Percentiles rank a stretch among this genome's conserved stretches.
phyloP scores from a whole-genome alignment of 805 yeast genomes.

The Metschnikowia vanudenii region DNA sequence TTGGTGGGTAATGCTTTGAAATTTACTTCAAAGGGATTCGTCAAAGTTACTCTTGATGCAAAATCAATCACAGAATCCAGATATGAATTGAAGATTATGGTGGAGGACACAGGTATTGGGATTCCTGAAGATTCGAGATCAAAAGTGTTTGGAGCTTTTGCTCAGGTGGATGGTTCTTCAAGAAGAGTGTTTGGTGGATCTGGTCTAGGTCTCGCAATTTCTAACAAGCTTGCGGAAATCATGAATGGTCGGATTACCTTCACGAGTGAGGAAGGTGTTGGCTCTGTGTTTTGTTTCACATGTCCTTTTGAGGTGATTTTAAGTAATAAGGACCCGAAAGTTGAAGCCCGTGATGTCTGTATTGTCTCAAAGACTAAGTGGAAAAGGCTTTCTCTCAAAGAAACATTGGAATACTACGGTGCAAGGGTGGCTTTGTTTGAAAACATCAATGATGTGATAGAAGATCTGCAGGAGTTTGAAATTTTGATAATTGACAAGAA shows the following conservation, averaged over 20 bases:
- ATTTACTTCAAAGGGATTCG: conserved; percentile 45
- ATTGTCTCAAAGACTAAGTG: conserved; percentile 34
- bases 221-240: conserved; percentile 46
- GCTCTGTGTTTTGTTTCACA: conserved; percentile 45
- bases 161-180: conserved; percentile 57
- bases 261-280: conserved; percentile 46
- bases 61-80: conserved; percentile 28
- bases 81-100: conserved; percentile 39
- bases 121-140: conserved; percentile 44
- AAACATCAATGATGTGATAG: conserved; percentile 15
- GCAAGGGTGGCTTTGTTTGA: conserved; percentile 28
- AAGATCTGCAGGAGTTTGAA: conserved; percentile 13
- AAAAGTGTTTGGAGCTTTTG: conserved; percentile 51
- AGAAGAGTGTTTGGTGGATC: conserved; percentile 53
- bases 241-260: conserved; percentile 50
- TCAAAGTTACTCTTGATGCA: conserved; percentile 36
- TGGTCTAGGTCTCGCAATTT: conserved; percentile 50
- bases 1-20: conserved; percentile 55
- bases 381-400: conserved; percentile 31
- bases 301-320: conserved; percentile 31
- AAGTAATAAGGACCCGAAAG: conserved; percentile 13
- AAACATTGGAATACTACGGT: conserved; percentile 35
- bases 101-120: conserved; percentile 55
- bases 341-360: conserved; percentile 22
- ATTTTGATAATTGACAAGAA: conserved; percentile 25